A percentile compares a stretch with the other conserved stretches of the same genome.
Evolutionary conservation across 352 stramenopile genomes (phyloP).

Genomic region (Phytophthora podocarpi): DNA sequence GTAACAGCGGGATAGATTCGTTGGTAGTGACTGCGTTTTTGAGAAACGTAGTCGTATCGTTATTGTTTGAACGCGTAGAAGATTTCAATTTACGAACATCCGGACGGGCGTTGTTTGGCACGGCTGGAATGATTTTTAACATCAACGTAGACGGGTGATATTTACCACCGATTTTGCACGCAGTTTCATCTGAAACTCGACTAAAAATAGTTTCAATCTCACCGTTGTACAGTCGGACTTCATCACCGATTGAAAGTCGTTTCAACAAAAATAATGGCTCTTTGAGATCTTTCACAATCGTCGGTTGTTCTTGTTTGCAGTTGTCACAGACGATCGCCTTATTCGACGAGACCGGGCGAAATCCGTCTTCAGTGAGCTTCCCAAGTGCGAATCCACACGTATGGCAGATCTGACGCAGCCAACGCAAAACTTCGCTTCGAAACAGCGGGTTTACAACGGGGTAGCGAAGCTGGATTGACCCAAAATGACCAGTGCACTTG

Average conservation of each 20-base stretch:
- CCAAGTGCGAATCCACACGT: background rate
- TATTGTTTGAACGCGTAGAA: constrained; percentile 5
- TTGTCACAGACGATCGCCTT: background rate
- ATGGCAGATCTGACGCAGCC: background rate
- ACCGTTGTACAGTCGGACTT: background rate
- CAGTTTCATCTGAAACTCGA: background rate
- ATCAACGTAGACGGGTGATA: background rate
- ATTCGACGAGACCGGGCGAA: background rate
- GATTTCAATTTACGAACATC: constrained; percentile 7
- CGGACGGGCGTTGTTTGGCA: constrained; percentile 1
- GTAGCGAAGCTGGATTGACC: background rate
- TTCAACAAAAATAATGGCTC: background rate
- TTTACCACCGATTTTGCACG: background rate
- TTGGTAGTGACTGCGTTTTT: background rate
- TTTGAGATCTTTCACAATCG: background rate
- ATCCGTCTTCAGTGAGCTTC: background rate
- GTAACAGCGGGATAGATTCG: background rate
- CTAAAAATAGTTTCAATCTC: background rate
- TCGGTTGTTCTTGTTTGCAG: background rate
- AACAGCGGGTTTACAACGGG: background rate
- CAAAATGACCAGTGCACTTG: background rate
- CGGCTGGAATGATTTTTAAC: background rate
- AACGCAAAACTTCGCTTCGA: background rate
- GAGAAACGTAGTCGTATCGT: constrained; percentile 9
- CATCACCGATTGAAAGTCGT: background rate